phyloP scores from a whole-genome alignment of 345 rosid species.

The Euphorbia peplus region DNA sequence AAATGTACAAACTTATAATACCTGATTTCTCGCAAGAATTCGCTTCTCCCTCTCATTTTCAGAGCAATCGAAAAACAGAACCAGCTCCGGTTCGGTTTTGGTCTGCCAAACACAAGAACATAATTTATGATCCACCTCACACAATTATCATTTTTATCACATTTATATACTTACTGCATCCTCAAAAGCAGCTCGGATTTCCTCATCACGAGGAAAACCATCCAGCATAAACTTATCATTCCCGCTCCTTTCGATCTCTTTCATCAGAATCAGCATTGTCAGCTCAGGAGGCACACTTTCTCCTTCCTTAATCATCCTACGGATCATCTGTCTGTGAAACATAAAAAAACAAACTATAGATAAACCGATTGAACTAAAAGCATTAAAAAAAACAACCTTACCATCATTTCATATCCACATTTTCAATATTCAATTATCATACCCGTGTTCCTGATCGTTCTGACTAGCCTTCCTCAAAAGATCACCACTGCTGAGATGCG shows the following conservation, averaged over 20 bases:
- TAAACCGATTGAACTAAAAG: no score
- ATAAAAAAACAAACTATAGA: neutral
- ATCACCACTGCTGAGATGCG: constrained; percentile 3
- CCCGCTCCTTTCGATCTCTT: neutral
- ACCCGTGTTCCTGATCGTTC: neutral
- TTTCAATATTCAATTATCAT: neutral
- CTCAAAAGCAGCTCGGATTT: constrained; percentile 20
- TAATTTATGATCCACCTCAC: no score
- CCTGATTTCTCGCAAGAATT: constrained; percentile 21
- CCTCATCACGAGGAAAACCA: constrained; percentile 26
- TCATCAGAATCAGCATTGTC: neutral
- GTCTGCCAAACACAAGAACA: constrained; percentile 2
- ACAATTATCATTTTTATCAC: no score
- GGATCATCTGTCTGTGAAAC: neutral
- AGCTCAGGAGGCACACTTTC: neutral
- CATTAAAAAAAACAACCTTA: no score
- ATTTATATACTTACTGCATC: constrained; percentile 8
- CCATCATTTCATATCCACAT: no score
- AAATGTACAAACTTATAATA: no score
- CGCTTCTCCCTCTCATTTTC: constrained; percentile 15
- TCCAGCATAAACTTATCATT: constrained; percentile 21
- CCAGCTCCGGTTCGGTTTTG: constrained; percentile 15
- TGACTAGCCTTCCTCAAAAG: neutral
- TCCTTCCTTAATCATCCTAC: constrained; percentile 7
- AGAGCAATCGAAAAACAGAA: constrained; percentile 22